A percentile compares a stretch with the other conserved stretches of the same genome.
Evolutionary conservation across 2,329 filamentous ascomycete genomes (phyloP).

Genomic region (Colletotrichum somersetense): DNA sequence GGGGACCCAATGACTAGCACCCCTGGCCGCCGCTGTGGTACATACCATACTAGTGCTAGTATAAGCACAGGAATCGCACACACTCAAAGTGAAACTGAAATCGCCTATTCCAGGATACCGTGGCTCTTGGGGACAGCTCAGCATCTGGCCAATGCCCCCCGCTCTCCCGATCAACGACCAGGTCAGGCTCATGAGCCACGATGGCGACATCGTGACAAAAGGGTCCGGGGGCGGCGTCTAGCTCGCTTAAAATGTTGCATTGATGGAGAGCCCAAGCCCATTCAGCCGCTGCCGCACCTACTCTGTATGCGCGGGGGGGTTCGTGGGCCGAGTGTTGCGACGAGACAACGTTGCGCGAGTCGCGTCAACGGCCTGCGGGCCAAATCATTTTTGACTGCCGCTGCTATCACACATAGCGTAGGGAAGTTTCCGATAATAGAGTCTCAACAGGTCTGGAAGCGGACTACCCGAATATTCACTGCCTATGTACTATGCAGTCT

Average conservation of each 20-base stretch:
- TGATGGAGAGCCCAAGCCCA: background rate
- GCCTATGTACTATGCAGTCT: background rate
- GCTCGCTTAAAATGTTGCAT: conserved; percentile 33
- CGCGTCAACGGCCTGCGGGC: background rate
- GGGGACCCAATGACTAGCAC: background rate
- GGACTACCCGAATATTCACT: background rate
- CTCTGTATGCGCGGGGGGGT: conserved; percentile 1
- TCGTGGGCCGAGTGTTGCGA: background rate
- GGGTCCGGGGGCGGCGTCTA: conserved; percentile 24
- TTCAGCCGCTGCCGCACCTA: conserved; percentile 23
- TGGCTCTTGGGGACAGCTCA: conserved; percentile 4
- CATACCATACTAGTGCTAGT: background rate
- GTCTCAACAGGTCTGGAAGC: background rate
- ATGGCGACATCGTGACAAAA: conserved; percentile 16
- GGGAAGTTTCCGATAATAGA: background rate
- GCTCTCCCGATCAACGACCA: background rate
- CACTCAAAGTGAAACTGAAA: conserved; percentile 27
- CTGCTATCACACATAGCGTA: background rate
- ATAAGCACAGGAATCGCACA: background rate
- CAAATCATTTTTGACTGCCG: background rate
- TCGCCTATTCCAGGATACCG: conserved; percentile 32
- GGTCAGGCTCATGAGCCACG: conserved; percentile 3
- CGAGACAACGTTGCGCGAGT: conserved; percentile 1
- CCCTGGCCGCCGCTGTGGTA: background rate
- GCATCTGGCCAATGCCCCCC: conserved; percentile 6